Conservation (phyloP, 202 grass and related monocot species). For the Tripidium arundinaceum region DNA sequence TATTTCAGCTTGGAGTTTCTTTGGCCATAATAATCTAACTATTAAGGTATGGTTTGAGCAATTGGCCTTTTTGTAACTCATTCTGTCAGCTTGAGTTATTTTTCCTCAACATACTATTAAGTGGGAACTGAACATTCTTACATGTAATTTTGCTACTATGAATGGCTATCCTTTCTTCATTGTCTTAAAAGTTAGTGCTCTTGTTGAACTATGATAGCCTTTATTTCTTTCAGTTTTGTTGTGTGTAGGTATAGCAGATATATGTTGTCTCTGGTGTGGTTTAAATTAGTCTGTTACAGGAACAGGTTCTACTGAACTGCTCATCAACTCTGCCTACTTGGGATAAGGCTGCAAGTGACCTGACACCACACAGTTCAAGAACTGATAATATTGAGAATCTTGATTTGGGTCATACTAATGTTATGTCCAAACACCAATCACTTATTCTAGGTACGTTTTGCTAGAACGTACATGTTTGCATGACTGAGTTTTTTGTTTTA, state of each 20-base stretch:
- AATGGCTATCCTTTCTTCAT: not conserved
- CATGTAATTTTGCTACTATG: not conserved
- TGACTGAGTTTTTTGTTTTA: not conserved
- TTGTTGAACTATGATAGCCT: constrained; percentile 2
- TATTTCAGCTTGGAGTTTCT: constrained; percentile 79
- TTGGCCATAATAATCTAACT: constrained; percentile 43
- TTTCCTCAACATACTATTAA: constrained; percentile 1
- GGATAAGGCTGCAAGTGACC: constrained; percentile 46
- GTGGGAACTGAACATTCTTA: not conserved
- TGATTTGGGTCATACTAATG: constrained; percentile 15
- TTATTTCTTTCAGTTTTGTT: not conserved
- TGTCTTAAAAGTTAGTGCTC: not conserved
- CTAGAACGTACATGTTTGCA: not conserved
- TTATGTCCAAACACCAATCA: not conserved
- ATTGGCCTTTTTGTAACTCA: not conserved
- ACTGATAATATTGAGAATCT: constrained; percentile 23
- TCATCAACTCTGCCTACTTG: constrained; percentile 39
- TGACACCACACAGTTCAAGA: constrained; percentile 23
- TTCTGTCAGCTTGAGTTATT: not conserved
- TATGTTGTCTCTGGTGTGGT: constrained; percentile 11
- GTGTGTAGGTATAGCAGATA: not conserved
- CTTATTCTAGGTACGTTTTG: constrained; percentile 37
- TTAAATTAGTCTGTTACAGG: constrained; percentile 45
- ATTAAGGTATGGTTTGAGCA: constrained; percentile 40
- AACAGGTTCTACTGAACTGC: constrained; percentile 49